phyloP scores from a whole-genome alignment of 495 filamentous ascomycete species.

The Tuber umbilicatum region DNA sequence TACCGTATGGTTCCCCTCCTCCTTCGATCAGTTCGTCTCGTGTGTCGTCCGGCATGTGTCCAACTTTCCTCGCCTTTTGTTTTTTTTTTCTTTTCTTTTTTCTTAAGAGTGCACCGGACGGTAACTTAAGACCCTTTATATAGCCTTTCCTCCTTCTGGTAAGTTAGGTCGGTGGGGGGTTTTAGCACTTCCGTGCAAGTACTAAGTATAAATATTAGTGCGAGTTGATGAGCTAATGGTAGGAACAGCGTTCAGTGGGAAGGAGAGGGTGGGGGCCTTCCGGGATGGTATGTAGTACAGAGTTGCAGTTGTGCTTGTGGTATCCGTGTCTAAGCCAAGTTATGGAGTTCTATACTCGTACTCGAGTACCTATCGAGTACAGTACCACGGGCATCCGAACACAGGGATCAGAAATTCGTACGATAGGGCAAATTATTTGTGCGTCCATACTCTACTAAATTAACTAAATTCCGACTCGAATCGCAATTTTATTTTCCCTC shows the following conservation, averaged over 20 bases:
- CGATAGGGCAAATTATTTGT: not conserved
- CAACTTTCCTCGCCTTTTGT: not conserved
- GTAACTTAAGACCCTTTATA: not conserved
- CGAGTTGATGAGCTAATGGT: not conserved
- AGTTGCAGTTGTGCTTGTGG: not conserved
- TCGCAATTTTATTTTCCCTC: not conserved
- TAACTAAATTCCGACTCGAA: not conserved
- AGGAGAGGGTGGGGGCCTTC: not conserved
- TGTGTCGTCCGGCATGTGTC: not conserved
- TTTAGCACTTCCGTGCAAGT: not conserved
- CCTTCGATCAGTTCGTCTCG: not conserved
- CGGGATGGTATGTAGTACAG: not conserved
- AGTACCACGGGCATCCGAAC: not conserved
- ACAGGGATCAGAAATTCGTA: not conserved
- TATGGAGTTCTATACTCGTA: too few relatives aligned
- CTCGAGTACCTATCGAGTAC: too few relatives aligned
- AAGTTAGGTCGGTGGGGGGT: not conserved
- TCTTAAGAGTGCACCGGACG: not conserved
- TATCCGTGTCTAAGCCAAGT: too few relatives aligned
- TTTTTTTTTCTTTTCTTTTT: not conserved
- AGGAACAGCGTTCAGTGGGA: not conserved
- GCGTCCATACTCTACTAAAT: not conserved
- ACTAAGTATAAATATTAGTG: not conserved
- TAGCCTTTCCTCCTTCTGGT: not conserved
- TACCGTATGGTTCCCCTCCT: not conserved